A percentile compares a stretch with the other conserved stretches of the same genome.
These are phyloP conservation scores for Solanum sitiens DNA, from an alignment of 257 asterid species.

Conservation along the genomic window DNA sequence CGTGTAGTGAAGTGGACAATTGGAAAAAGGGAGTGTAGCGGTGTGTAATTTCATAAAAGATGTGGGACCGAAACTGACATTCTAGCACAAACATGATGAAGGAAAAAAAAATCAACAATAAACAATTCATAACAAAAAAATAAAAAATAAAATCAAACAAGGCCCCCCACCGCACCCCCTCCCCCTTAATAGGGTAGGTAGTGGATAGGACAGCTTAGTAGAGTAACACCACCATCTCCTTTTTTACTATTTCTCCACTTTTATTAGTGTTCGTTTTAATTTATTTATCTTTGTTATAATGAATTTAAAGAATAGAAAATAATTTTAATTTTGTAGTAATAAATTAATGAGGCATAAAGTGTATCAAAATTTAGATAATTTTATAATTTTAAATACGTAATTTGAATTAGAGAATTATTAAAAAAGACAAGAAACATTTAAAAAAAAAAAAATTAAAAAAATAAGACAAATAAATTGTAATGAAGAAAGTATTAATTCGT, in stretches of 20 bases:
- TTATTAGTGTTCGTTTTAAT: background rate
- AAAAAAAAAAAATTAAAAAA: no score
- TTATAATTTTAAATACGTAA: no score
- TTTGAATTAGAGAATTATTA: no score
- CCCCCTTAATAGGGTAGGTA: constrained; percentile 31
- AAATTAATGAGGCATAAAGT: no score
- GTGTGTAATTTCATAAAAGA: constrained; percentile 19
- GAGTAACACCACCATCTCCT: constrained; percentile 10
- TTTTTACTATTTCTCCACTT: background rate
- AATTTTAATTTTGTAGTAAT: no score
- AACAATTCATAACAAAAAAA: background rate
- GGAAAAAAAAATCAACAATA: constrained; percentile 14
- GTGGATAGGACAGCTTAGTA: constrained; percentile 47
- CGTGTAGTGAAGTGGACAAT: constrained; percentile 20
- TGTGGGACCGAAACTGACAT: constrained; percentile 25
- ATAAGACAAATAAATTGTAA: no score
- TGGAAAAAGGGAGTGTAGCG: constrained; percentile 13
- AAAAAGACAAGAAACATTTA: no score
- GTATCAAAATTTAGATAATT: no score
- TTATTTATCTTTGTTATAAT: background rate
- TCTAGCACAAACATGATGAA: constrained; percentile 1
- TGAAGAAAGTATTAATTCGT: no score
- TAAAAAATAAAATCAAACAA: background rate
- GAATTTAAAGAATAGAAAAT: no score
- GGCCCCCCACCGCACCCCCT: background rate